phyloP scores from a whole-genome alignment of 305 asterid species.

The Solanum hybrid region DNA sequence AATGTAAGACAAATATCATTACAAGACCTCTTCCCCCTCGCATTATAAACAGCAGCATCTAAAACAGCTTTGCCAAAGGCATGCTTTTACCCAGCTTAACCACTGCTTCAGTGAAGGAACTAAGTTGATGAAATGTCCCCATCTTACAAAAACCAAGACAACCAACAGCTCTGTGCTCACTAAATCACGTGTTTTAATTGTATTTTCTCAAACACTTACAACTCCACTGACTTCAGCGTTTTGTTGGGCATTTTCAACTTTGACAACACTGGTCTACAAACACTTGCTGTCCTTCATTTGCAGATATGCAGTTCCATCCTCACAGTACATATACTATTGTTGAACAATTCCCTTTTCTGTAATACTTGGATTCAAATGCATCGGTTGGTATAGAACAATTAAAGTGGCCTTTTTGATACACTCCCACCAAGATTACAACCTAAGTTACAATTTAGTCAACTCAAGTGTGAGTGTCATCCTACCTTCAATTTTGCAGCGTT shows the following conservation, averaged over 20 bases:
- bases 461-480: neutral
- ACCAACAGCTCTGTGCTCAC: conserved; percentile 5
- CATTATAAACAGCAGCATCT: neutral
- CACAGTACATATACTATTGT: neutral
- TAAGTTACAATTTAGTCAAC: neutral
- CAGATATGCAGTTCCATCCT: neutral
- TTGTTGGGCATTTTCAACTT: neutral
- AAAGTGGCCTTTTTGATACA: neutral
- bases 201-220: neutral
- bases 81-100: neutral
- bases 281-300: neutral
- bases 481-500: conserved; percentile 96
- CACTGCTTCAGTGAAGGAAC: neutral
- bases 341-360: neutral
- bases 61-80: neutral
- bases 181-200: neutral
- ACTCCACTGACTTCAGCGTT: neutral
- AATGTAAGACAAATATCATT: neutral
- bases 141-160: neutral
- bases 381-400: neutral
- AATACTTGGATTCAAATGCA: neutral
- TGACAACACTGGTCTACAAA: neutral
- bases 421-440: neutral
- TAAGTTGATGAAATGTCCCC: neutral
- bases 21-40: neutral